Evolutionary conservation across 345 rosid species (phyloP), one percentile per base, ranked within the genome.

Genomic region (Euphorbia peplus): DNA sequence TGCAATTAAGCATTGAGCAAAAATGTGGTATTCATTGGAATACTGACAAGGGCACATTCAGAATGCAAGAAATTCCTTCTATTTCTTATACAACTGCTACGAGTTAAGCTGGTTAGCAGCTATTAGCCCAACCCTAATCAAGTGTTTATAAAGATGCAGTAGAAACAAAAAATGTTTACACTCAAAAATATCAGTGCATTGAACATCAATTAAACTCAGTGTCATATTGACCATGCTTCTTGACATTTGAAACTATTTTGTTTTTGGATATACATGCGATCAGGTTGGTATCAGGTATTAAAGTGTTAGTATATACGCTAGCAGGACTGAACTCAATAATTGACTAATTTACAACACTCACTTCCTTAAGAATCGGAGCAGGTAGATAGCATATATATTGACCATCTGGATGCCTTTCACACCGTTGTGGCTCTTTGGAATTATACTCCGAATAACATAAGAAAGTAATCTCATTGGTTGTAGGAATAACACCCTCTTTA

Each of bases 321-420:
- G 19, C 52, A 50, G 19, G 57, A 52, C 58, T 13, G 12, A 63
- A 71, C 52, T 48, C 64, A 18, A 63, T 18, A n/a, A 37, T 16
- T 60, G 46, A 70, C 10, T 63, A 73, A 71, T 66, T 5, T 29
- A 63, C 70, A 71, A 55, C 24, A 81, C 95, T 80, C 79, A 91
- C 99, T 76, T 90, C 90, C 78, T 86, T 87, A 21, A 95, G 99
- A 82, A 95, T 85, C 53, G 92, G 95, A 59, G 95, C 92, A 71
- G 92, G 86, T 66, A 95, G 87, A 72, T 95, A 91, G 78, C 97
- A 91, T 75, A 82, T 70, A 79, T 78, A 87, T 73, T 88, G 96
- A 78, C 97, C 97, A 73, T 91, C 97, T n/a, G 92, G 99, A 81
- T 84, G 90, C 74, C 82, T 87, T 80, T 95, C 89, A 81, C 93